Conservation (phyloP, 495 filamentous ascomycete species). For the Chaetomium tenue region DNA sequence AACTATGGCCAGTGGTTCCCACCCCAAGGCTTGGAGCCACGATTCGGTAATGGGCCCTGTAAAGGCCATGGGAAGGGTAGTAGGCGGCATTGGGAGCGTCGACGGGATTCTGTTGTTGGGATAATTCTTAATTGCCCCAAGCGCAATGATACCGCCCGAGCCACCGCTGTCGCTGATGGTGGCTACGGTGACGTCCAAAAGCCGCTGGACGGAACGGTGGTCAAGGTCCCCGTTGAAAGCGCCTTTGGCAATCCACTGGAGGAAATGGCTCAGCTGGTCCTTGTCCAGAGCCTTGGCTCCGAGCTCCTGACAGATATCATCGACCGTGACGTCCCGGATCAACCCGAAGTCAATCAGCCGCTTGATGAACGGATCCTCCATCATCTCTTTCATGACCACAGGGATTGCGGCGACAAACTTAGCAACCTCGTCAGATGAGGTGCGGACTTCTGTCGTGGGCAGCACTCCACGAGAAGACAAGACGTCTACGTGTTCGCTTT, state of each 20-base stretch:
- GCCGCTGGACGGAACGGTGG: slow-evolving; percentile 53
- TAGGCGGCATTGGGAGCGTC: slow-evolving; percentile 78
- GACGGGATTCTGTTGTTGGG: slow-evolving; percentile 74
- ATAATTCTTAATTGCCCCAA: slow-evolving; percentile 72
- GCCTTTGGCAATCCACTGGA: slow-evolving; percentile 75
- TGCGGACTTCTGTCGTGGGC: slow-evolving; percentile 70
- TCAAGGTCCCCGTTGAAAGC: slow-evolving; percentile 67
- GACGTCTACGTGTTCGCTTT: slow-evolving; percentile 75
- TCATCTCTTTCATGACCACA: slow-evolving; percentile 73
- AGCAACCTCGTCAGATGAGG: slow-evolving; percentile 75
- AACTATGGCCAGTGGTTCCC: slow-evolving; percentile 75
- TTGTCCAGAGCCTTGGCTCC: slow-evolving; percentile 71
- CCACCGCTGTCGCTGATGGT: slow-evolving; percentile 64
- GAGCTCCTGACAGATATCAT: slow-evolving; percentile 79
- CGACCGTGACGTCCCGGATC: slow-evolving; percentile 78
- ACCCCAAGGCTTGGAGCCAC: slow-evolving; percentile 75
- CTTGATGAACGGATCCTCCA: slow-evolving; percentile 65
- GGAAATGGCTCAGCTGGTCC: slow-evolving; percentile 72
- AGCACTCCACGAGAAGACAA: slow-evolving; percentile 84
- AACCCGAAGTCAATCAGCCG: slow-evolving; percentile 76
- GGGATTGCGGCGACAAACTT: slow-evolving; percentile 89
- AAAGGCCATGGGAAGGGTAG: slow-evolving; percentile 77
- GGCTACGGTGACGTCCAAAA: slow-evolving; percentile 79
- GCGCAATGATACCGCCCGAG: slow-evolving; percentile 65
- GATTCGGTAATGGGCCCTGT: slow-evolving; percentile 54